phyloP scores from a whole-genome alignment of 2,329 filamentous ascomycete genomes.

The Aspergillus tanneri region DNA sequence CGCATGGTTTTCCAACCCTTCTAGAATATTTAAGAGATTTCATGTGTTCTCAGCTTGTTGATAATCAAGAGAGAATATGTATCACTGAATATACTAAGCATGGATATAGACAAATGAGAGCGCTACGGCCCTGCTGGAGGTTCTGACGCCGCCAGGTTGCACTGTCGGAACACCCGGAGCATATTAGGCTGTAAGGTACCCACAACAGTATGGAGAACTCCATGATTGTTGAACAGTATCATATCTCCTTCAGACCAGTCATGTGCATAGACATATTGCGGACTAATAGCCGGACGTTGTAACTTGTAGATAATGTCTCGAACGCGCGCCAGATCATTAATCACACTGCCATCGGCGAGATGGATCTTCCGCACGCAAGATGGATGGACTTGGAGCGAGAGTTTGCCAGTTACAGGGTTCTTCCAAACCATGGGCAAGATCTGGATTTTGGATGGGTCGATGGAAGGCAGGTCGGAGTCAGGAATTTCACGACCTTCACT shows the following conservation, averaged over 20 bases:
- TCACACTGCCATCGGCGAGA: conserved; percentile 62
- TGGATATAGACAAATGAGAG: too few relatives aligned
- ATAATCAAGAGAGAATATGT: too few relatives aligned
- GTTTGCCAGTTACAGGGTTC: conserved; percentile 67
- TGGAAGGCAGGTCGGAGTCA: conserved; percentile 59
- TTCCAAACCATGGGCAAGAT: conserved; percentile 74
- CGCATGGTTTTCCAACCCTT: too few relatives aligned
- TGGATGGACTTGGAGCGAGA: conserved; percentile 73
- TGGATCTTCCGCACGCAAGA: conserved; percentile 69
- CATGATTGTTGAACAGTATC: conserved; percentile 76
- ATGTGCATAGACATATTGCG: conserved; percentile 67
- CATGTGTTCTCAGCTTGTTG: too few relatives aligned
- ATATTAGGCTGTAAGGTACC: conserved; percentile 72
- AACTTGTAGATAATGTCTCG: conserved; percentile 69
- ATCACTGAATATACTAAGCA: too few relatives aligned
- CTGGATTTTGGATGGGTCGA: conserved; percentile 67
- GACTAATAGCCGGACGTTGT: conserved; percentile 71
- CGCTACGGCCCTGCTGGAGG: too few relatives aligned
- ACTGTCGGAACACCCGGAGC: conserved; percentile 73
- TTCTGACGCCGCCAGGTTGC: conserved; percentile 63
- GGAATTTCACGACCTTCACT: conserved; percentile 65
- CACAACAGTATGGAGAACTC: conserved; percentile 71
- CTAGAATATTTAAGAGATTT: too few relatives aligned
- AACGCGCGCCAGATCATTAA: conserved; percentile 67
- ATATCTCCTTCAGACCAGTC: conserved; percentile 76